Base-by-base conservation (phyloP, 345 rosid genomes). In the Populus tremula region DNA sequence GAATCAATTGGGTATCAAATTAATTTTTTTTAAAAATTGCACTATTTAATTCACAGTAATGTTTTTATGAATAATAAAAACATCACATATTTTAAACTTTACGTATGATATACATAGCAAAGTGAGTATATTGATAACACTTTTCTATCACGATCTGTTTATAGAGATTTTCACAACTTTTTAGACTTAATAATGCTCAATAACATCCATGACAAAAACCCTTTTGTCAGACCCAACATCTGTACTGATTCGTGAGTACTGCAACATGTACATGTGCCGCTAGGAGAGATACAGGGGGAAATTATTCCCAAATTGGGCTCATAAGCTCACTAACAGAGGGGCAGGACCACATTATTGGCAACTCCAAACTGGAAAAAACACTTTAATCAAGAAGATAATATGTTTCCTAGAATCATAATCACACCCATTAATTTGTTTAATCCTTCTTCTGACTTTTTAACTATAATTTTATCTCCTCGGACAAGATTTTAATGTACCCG, bases 251-350 rank as follows among this genome's bases (percentile, higher is more conserved):
- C 64, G 20, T 61, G 68, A 70, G 78, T 70, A 27, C 27, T 1
- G 53, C 4, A 67, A 71, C 86, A 79, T 77, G 85, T 86, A 71
- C 86, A 79, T 77, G 85, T 86, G 88, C 83, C 18, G 14, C 20
- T 29, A 11, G 36, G 50, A 49, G 76, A 68, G 18, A 14, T 47
- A 31, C 29, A 59, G 0, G 13, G 4, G 16, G n/a, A 9, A 12
- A 8, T 29, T 18, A 23, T 25, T 45, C 7, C 65, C 72, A 16
- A 53, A 63, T 33, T 54, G 72, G 65, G 43, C 66, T 62, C 69
- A 54, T 69, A 63, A 63, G 69, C 62, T 43, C 36, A 31, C 70
- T 47, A 5, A 63, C 67, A 63, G 67, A 63, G 78, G 78, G 17
- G 18, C 13, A 63, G 87, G 84, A 82, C 82, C 85, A 76, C 87